Conservation (phyloP, 2,329 filamentous ascomycete species). For the Metarhizium humberi region DNA sequence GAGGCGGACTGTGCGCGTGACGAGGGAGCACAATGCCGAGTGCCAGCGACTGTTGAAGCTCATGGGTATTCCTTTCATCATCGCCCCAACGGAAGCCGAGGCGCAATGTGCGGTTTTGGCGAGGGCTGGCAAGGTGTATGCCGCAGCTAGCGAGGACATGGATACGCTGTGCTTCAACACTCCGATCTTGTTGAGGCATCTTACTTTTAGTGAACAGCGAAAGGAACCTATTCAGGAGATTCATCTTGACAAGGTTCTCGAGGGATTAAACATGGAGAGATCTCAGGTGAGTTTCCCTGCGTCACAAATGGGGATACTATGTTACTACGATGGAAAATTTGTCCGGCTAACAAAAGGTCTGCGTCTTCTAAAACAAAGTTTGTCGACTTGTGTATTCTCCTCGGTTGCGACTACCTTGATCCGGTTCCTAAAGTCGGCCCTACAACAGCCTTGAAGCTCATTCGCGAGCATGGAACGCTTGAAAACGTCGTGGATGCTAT, state of each 20-base stretch:
- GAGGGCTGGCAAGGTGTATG: constrained; percentile 88
- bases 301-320: neutral
- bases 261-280: constrained; percentile 80
- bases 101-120: constrained; percentile 91
- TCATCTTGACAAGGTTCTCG: constrained; percentile 74
- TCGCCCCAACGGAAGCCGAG: constrained; percentile 94
- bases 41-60: constrained; percentile 84
- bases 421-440: constrained; percentile 93
- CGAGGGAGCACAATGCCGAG: constrained; percentile 92
- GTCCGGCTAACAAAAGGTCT: neutral
- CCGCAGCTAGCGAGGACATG: constrained; percentile 97
- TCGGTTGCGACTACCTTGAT: constrained; percentile 96
- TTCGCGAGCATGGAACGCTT: constrained; percentile 80
- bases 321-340: neutral
- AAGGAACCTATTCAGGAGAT: constrained; percentile 98
- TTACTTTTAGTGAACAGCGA: constrained; percentile 94
- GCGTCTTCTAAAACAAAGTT: constrained; percentile 49
- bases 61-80: constrained; percentile 93
- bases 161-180: constrained; percentile 94
- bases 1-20: constrained; percentile 83
- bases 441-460: constrained; percentile 83
- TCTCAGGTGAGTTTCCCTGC: constrained; percentile 51
- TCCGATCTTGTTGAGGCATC: constrained; percentile 80
- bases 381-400: constrained; percentile 92
- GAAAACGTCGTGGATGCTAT: constrained; percentile 81